A percentile compares a stretch with the other conserved stretches of the same genome.
These are phyloP conservation scores for Cymbidium sinense DNA, from an alignment of 106 monocot species.

Conservation along the genomic window DNA sequence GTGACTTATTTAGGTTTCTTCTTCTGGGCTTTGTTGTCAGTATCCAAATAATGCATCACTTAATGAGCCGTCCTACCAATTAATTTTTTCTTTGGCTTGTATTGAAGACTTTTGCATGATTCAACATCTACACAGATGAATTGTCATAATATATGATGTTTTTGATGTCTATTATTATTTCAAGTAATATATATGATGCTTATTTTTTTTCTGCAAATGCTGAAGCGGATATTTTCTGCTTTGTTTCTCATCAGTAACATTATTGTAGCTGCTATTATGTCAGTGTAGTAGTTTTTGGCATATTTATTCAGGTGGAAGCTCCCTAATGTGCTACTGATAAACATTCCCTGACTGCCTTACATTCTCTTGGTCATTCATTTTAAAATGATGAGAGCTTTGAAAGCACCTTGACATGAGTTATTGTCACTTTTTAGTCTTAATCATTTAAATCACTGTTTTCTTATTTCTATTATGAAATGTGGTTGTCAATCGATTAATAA, in stretches of 20 bases:
- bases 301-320: neutral
- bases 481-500: neutral
- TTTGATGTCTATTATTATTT: neutral
- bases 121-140: neutral
- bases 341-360: neutral
- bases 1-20: too few relatives aligned
- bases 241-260: neutral
- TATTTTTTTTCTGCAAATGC: neutral
- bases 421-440: neutral
- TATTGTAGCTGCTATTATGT: neutral
- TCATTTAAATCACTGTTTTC: neutral
- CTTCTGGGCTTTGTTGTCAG: neutral
- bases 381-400: neutral
- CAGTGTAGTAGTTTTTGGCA: neutral
- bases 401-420: neutral
- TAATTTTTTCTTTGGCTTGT: neutral
- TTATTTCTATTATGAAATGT: neutral
- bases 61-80: neutral
- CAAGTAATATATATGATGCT: neutral
- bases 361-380: neutral
- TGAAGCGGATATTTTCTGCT: neutral
- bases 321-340: neutral
- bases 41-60: neutral
- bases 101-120: too few relatives aligned
- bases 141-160: neutral